phyloP scores from a whole-genome alignment of 192 early-diverging fungal species.

The Rhizophagus prolifer region DNA sequence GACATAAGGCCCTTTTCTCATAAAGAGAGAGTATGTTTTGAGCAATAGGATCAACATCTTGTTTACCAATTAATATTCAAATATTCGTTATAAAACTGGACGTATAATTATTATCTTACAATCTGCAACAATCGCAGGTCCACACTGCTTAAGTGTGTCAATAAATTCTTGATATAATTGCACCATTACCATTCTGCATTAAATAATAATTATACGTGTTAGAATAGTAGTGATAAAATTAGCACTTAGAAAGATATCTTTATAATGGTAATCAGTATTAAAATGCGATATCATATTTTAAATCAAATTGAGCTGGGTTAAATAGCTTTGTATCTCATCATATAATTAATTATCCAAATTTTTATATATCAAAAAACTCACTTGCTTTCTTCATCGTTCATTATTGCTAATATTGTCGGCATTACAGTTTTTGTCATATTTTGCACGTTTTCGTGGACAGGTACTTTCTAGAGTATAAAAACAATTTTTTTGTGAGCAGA shows the following conservation, averaged over 20 bases:
- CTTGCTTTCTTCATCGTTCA: constrained; percentile 84
- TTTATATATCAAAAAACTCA: constrained; percentile 20
- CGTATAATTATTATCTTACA: constrained; percentile 27
- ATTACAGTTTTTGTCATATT: constrained; percentile 68
- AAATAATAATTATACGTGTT: constrained; percentile 28
- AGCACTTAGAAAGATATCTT: neutral
- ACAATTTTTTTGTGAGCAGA: neutral
- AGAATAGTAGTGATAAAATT: neutral
- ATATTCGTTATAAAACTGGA: constrained; percentile 2
- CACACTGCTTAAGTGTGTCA: constrained; percentile 69
- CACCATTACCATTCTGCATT: constrained; percentile 76
- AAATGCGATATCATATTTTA: constrained; percentile 33
- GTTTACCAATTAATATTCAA: neutral
- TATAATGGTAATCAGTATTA: constrained; percentile 4
- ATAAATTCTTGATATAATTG: constrained; percentile 76
- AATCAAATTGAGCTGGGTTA: constrained; percentile 44
- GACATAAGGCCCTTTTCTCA: constrained; percentile 73
- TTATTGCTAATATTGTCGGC: constrained; percentile 67
- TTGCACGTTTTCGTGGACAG: constrained; percentile 75
- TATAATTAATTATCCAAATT: neutral
- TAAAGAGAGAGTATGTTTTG: constrained; percentile 50
- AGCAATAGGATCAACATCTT: constrained; percentile 20
- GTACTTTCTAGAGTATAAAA: constrained; percentile 45
- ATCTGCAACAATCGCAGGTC: constrained; percentile 66
- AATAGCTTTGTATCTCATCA: constrained; percentile 38